Base-by-base conservation (phyloP, 2,329 filamentous ascomycete genomes). In the Fusarium sp. region DNA sequence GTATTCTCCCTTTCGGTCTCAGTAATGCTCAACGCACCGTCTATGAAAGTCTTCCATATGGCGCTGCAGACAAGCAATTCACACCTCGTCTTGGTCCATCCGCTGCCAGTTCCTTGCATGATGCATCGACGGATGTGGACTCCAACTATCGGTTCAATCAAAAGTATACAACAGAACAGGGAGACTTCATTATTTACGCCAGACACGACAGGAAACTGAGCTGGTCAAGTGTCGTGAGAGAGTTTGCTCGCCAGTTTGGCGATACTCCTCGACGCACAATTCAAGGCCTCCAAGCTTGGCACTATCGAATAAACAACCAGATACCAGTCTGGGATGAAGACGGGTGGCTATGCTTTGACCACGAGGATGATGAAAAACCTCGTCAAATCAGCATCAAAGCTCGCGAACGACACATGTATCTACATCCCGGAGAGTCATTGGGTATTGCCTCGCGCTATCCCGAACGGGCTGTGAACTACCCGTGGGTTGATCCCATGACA, bases 381-480 rank as follows among this genome's bases (percentile, higher is more conserved):
- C 21, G 45, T 11, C 45, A 48, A 9, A 48, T 48, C 45, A 78
- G 77, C 57, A 82, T 82, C 77, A 83, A 83, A 73, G 82, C 80
- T 51, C 79, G 81, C 3, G 79, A 82, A 55, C 76, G 78, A 27
- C 78, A 82, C 37, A 77, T 31, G 29, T 33, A 73, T 55, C 38
- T 78, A 78, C 68, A 79, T 61, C 79, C 80, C 15, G 76, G 77
- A 72, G 78, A 81, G 64, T 77, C 78, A 1, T 71, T 82, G 14
- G 81, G 81, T 5, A 74, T 83, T 14, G 81, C 79, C 0, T 80
- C 82, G 59, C 79, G 85, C 15, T 86, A 83, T 61, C 85, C 85
- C 1, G 84, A 86, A 60, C 81, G 83, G 23, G 84, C 84, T 9
- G 77, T 86, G 33, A 76, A 79, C n/a, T 87, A 86, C 71, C 29